Base-by-base conservation (phyloP, 2,329 filamentous ascomycete species). In the Verticillium alfalfae region DNA sequence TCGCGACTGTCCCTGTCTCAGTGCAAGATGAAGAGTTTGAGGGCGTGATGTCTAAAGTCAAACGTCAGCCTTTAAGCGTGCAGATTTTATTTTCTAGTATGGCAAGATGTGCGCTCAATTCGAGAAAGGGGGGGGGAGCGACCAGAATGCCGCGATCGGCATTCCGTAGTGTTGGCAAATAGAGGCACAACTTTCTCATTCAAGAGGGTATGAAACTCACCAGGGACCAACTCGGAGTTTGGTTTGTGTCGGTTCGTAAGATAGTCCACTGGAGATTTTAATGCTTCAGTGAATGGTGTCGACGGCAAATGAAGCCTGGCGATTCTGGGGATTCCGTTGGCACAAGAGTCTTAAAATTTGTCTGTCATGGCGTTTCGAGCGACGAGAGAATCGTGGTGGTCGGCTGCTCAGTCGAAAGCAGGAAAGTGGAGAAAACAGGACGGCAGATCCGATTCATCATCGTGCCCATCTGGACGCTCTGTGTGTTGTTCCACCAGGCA, bases 311-410 rank as follows among this genome's bases (percentile, higher is more conserved):
- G 45, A 13, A 3, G 22, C 26, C 18, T 22, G 45, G 26, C 3
- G 5, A 5, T 31, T 22, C 13, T 12, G 13, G 18, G 18, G 45
- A 5, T 2, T 52, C 60, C 63, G 60, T 52, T 60, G 16, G 62
- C 37, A 62, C 26, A 64, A 65, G 60, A 56, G 58, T 62, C 60
- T 56, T 62, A 59, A 64, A 62, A 64, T 60, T 64, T 59, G 58
- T 60, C 60, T n/a, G 45, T 52, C 57, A 64, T 37, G 61, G 60
- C 45, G 45, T 13, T 52, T 26, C 45, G 55, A 56, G 41, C 10
- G 34, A 22, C 37, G 38, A 39, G 49, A 64, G 60, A 64, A 56
- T 39, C 56, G 57, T 55, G 58, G 60, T 54, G 45, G 56, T 57
- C 62, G 62, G 49, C 49, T 59, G 61, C 61, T 56, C 45, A 62